These are phyloP conservation scores for Stemphylium lycopersici DNA, from an alignment of 2,329 filamentous ascomycete species.

Conservation along the genomic window DNA sequence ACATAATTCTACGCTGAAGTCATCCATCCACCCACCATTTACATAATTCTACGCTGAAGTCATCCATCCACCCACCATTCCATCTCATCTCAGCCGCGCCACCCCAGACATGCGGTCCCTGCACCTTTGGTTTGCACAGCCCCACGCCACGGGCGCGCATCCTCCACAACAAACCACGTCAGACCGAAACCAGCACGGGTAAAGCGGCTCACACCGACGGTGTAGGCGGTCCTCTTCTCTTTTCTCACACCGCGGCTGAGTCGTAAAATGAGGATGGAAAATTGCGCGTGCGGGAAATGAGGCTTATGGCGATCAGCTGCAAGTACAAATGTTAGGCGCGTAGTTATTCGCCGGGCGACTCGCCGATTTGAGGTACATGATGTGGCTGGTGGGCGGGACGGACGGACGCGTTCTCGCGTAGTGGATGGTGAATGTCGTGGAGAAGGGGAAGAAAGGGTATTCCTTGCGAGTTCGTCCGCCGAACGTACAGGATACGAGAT, in stretches of 20 bases:
- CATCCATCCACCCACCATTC: background rate
- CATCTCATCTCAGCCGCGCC: conserved; percentile 1
- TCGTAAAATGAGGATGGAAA: background rate
- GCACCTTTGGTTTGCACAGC: background rate
- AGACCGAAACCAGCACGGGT: background rate
- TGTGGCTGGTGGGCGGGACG: background rate
- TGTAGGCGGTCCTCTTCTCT: background rate
- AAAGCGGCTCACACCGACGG: conserved; percentile 8
- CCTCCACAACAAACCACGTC: background rate
- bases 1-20: no score
- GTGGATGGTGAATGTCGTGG: no score
- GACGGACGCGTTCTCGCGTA: background rate
- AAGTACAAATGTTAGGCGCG: background rate
- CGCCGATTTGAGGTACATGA: background rate
- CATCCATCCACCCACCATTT: background rate
- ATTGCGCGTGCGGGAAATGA: conserved; percentile 7
- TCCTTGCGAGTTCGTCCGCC: no score
- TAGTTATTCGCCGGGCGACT: background rate
- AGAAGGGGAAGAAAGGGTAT: no score
- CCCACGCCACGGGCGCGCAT: background rate
- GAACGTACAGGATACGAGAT: no score
- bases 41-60: no score
- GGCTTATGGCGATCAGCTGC: conserved; percentile 13
- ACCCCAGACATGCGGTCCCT: background rate
- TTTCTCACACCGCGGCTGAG: conserved; percentile 6